phyloP scores from a whole-genome alignment of 495 filamentous ascomycete species.

The Hypoxylon subgilvum region DNA sequence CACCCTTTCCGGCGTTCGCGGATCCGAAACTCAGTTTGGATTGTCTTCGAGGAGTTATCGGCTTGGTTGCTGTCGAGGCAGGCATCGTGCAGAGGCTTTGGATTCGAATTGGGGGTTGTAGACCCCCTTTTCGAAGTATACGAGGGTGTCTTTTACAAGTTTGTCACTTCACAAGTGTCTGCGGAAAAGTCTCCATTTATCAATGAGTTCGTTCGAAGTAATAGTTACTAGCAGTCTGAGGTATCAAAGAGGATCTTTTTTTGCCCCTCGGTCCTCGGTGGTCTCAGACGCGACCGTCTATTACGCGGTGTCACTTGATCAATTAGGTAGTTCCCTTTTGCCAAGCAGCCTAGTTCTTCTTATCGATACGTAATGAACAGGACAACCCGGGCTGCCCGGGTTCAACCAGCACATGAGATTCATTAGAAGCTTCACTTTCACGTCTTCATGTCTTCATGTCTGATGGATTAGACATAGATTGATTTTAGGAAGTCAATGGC shows the following conservation, averaged over 20 bases:
- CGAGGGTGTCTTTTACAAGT: constrained; percentile 7
- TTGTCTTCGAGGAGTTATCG: constrained; percentile 34
- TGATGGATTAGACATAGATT: neutral
- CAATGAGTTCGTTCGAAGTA: no score
- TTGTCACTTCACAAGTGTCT: neutral
- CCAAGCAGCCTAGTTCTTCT: no score
- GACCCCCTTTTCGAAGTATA: neutral
- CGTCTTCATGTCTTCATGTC: no score
- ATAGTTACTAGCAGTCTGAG: no score
- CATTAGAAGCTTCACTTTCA: no score
- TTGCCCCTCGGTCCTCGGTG: constrained; percentile 30
- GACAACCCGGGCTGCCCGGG: no score
- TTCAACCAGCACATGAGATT: no score
- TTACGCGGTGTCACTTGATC: constrained; percentile 34
- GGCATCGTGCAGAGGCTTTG: constrained; percentile 3
- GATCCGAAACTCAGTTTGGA: constrained; percentile 36
- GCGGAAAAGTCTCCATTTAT: no score
- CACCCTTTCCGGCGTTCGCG: constrained; percentile 13
- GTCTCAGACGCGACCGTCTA: constrained; percentile 23
- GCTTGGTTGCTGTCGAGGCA: constrained; percentile 22
- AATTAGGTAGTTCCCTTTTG: no score
- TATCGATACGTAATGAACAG: no score
- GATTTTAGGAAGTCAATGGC: neutral
- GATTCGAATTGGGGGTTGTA: neutral
- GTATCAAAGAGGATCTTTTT: constrained; percentile 13